Conservation (phyloP, 106 monocot genomes). For the Phalaenopsis equestris region DNA sequence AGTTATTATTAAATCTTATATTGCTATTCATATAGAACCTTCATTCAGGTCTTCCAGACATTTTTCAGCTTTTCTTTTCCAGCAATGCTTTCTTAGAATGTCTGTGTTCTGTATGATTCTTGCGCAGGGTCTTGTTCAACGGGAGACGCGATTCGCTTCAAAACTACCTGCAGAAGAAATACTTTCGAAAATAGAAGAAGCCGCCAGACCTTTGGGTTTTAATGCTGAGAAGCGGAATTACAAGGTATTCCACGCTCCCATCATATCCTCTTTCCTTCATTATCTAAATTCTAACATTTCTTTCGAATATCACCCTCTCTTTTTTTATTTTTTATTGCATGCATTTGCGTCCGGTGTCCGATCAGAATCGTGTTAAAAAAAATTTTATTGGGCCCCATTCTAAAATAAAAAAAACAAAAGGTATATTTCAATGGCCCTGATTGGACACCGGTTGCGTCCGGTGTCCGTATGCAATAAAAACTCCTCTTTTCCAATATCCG, state of each 20-base stretch:
- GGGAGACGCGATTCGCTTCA: slow-evolving; percentile 81
- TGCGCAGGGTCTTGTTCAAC: slow-evolving; percentile 53
- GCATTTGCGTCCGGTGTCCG: no score
- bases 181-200: slow-evolving; percentile 74
- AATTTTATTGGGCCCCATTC: no score
- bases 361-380: no score
- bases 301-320: not conserved
- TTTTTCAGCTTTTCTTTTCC: not conserved
- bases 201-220: slow-evolving; percentile 76
- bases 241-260: slow-evolving; percentile 37
- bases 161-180: slow-evolving; percentile 72
- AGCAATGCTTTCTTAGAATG: not conserved
- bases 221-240: slow-evolving; percentile 62
- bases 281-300: not conserved
- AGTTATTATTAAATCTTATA: no score
- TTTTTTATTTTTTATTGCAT: no score
- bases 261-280: not conserved
- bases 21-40: no score
- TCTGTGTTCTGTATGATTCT: not conserved
- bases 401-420: no score
- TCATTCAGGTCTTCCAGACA: not conserved
- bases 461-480: no score
- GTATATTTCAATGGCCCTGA: no score
- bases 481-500: not conserved
- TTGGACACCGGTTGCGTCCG: no score